Conservation (phyloP, 108 stramenopile species). For the Nitzschia sp. region DNA sequence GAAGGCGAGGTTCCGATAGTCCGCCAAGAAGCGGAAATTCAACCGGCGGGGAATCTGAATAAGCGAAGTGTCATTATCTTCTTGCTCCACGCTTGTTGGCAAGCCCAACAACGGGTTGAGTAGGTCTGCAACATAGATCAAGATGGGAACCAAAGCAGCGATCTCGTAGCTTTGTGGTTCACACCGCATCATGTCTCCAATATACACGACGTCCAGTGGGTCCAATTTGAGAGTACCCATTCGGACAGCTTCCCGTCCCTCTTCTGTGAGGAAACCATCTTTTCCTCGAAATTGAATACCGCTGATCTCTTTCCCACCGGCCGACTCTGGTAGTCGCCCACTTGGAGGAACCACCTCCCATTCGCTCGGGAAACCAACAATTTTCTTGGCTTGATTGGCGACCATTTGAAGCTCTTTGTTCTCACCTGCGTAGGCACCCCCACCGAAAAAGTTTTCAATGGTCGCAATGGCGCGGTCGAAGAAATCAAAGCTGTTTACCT, state of each 20-base stretch:
- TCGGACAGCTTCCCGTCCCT: constrained; percentile 51
- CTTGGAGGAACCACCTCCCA: constrained; percentile 45
- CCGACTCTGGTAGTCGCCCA: neutral
- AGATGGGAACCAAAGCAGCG: constrained; percentile 49
- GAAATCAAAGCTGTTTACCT: constrained; percentile 50
- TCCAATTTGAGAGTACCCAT: constrained; percentile 56
- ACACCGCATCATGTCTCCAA: constrained; percentile 65
- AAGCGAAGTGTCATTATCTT: neutral
- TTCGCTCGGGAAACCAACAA: constrained; percentile 61
- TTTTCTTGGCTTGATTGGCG: constrained; percentile 49
- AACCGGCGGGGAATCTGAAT: constrained; percentile 40
- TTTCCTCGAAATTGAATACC: neutral
- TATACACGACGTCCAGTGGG: constrained; percentile 59
- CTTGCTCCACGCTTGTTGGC: neutral
- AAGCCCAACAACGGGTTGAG: constrained; percentile 58
- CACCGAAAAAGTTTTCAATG: constrained; percentile 48
- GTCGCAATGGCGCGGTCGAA: constrained; percentile 56
- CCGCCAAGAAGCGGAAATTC: constrained; percentile 83
- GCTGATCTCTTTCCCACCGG: constrained; percentile 9
- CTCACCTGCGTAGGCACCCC: constrained; percentile 49
- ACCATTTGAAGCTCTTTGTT: constrained; percentile 50
- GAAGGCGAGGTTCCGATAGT: constrained; percentile 60
- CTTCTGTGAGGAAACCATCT: constrained; percentile 59
- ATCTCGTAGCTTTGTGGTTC: constrained; percentile 65
- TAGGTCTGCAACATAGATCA: constrained; percentile 45